Percentiles rank a stretch among this genome's conserved stretches.
Conservation (phyloP, 352 stramenopile genomes). For the Thraustochytrium striatum region DNA sequence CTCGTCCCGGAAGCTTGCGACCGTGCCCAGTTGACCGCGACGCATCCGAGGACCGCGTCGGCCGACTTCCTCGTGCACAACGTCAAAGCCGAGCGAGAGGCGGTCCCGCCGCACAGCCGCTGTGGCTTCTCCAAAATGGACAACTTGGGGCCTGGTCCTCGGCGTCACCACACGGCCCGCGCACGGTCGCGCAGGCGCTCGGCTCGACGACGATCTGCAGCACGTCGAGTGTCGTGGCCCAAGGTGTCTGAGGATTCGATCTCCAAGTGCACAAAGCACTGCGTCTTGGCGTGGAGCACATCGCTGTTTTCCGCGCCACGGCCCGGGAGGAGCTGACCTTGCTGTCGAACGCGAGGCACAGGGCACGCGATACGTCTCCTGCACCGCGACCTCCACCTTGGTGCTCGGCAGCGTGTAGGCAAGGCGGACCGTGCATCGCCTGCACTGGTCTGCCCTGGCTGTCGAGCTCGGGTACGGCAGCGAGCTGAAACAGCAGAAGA, state of each 20-base stretch:
- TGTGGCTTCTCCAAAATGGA: background rate
- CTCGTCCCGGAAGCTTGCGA: background rate
- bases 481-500: conserved; percentile 18
- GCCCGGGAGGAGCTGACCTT: background rate
- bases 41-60: background rate
- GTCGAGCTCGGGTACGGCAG: conserved; percentile 2
- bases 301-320: background rate
- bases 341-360: conserved; percentile 22
- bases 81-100: conserved; percentile 34
- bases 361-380: conserved; percentile 7
- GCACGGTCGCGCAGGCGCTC: background rate
- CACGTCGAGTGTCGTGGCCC: background rate
- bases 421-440: background rate
- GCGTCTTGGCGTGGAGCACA: background rate
- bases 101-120: background rate
- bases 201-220: conserved; percentile 15
- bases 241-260: conserved; percentile 12
- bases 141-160: background rate
- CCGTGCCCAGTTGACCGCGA: background rate
- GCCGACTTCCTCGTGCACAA: background rate
- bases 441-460: background rate
- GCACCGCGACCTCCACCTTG: background rate
- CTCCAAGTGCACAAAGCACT: background rate
- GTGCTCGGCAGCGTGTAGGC: background rate
- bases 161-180: background rate